Evolutionary conservation across 345 rosid genomes (phyloP).

Genomic region (Excoecaria cochinchinensis): DNA sequence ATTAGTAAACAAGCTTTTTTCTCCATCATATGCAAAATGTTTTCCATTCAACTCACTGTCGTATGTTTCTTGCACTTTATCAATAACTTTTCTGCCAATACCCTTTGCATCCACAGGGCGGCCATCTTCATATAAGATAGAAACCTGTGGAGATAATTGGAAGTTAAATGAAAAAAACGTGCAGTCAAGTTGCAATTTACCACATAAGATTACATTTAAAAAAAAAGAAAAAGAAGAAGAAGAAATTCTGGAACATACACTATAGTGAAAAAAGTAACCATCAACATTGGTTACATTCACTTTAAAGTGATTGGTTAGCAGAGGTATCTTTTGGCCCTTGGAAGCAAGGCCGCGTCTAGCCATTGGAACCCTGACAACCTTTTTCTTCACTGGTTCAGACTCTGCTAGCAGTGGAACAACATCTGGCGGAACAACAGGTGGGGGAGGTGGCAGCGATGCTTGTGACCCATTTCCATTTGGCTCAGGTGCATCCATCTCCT

Average conservation of each 20-base stretch:
- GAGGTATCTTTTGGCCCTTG: slow-evolving; percentile 52
- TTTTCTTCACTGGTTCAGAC: slow-evolving; percentile 43
- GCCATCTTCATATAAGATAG: slow-evolving; percentile 75
- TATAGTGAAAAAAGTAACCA: slow-evolving; percentile 66
- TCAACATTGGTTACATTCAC: slow-evolving; percentile 53
- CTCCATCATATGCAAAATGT: slow-evolving; percentile 91
- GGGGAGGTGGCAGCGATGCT: slow-evolving; percentile 60
- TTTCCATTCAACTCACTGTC: slow-evolving; percentile 51
- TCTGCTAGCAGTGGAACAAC: slow-evolving; percentile 43
- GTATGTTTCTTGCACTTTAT: slow-evolving; percentile 70
- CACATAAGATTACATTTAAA: background rate
- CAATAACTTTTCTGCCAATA: slow-evolving; percentile 63
- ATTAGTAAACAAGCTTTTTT: slow-evolving; percentile 70
- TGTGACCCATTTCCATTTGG: slow-evolving; percentile 35
- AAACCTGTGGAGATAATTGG: slow-evolving; percentile 42
- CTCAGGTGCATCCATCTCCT: slow-evolving; percentile 50
- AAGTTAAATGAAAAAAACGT: background rate
- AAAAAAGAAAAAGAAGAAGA: background rate
- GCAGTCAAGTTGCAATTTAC: background rate
- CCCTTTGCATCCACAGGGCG: slow-evolving; percentile 76
- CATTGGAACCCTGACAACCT: slow-evolving; percentile 50
- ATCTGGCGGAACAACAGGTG: slow-evolving; percentile 49
- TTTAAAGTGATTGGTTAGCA: slow-evolving; percentile 76
- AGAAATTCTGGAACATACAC: slow-evolving; percentile 41
- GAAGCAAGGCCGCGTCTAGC: slow-evolving; percentile 62